phyloP scores from a whole-genome alignment of 2,329 filamentous ascomycete species.

The Grosmannia penicillata region DNA sequence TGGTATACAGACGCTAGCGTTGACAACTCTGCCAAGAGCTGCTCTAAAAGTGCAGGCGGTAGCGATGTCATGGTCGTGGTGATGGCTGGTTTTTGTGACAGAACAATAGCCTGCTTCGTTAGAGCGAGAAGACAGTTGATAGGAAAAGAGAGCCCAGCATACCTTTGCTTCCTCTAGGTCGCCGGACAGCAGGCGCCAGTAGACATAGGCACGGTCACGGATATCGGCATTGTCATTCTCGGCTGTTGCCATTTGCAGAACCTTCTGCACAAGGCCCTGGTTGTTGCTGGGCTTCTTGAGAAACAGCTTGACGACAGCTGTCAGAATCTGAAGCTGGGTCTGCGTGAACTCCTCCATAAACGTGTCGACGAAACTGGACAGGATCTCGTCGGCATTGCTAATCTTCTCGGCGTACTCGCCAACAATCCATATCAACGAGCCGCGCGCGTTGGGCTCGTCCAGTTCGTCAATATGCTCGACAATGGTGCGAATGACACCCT shows the following conservation, averaged over 20 bases:
- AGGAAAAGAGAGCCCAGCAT: conserved; percentile 11
- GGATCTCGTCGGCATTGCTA: conserved; percentile 90
- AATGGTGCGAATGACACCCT: conserved; percentile 91
- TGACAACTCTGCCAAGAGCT: conserved; percentile 81
- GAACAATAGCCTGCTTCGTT: conserved; percentile 55
- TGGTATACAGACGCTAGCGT: conserved; percentile 96
- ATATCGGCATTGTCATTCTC: conserved; percentile 98
- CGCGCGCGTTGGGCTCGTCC: conserved; percentile 83
- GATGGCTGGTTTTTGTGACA: conserved; percentile 90
- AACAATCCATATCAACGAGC: conserved; percentile 94
- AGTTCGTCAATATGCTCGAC: conserved; percentile 95
- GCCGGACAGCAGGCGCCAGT: conserved; percentile 90
- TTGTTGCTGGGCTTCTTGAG: conserved; percentile 90
- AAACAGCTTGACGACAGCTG: conserved; percentile 93
- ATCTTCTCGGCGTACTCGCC: conserved; percentile 99
- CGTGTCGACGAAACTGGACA: conserved; percentile 78
- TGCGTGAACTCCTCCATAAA: conserved; percentile 97
- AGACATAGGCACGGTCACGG: conserved; percentile 90
- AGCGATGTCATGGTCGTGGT: conserved; percentile 86
- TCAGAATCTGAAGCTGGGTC: conserved; percentile 97
- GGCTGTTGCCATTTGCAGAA: conserved; percentile 79
- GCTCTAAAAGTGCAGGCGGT: conserved; percentile 68
- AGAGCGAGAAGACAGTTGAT: not conserved
- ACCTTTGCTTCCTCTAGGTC: conserved; percentile 84
- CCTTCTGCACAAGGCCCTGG: conserved; percentile 83